phyloP scores from a whole-genome alignment of 345 rosid genomes.

The Eucalyptus marginata region DNA sequence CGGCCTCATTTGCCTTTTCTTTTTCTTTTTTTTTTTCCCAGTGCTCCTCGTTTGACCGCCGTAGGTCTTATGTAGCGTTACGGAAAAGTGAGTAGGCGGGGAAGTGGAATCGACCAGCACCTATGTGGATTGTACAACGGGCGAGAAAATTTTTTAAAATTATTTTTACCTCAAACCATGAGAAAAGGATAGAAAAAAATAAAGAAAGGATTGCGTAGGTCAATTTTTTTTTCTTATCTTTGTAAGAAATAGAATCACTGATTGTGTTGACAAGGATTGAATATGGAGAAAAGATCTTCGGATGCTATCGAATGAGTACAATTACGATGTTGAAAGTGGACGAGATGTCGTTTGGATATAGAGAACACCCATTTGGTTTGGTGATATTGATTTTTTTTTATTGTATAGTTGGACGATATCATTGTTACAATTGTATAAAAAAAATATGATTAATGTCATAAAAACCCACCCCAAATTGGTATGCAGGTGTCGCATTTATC shows the following conservation, averaged over 20 bases:
- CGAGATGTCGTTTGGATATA: fast-evolving
- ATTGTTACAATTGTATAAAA: too few species aligned
- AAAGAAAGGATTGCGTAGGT: background rate
- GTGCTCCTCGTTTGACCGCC: background rate
- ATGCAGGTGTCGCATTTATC: fast-evolving
- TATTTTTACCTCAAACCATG: background rate
- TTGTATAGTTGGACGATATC: background rate
- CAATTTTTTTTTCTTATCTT: background rate
- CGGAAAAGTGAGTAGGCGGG: background rate
- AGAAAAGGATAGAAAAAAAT: background rate
- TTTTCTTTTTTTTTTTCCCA: background rate
- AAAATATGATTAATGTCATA: background rate
- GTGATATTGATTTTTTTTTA: background rate
- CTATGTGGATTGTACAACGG: background rate
- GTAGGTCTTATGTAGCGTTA: background rate
- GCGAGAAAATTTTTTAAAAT: background rate
- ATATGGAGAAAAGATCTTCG: fast-evolving
- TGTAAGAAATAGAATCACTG: fast-evolving
- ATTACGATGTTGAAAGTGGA: background rate
- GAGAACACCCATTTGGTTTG: background rate
- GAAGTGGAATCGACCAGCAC: background rate
- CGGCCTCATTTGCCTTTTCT: background rate
- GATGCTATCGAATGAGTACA: background rate
- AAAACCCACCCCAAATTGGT: too few species aligned
- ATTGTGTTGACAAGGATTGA: fast-evolving